These are phyloP conservation scores for Apiospora hydei DNA, from an alignment of 2,329 filamentous ascomycete genomes.

Conservation along the genomic window DNA sequence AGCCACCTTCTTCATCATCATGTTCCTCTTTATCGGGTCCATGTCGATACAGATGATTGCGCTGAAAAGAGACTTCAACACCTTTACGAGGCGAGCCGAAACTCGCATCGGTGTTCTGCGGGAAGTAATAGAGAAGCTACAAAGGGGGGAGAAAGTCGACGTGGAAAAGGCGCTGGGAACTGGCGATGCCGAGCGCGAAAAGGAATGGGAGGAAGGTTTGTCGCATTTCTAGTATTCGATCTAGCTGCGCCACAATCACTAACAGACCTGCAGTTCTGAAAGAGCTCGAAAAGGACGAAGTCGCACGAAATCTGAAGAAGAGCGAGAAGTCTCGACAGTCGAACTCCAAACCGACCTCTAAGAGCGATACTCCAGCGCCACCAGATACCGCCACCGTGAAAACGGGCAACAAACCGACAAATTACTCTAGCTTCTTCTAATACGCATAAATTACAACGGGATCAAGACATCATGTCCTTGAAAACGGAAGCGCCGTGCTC, in stretches of 20 bases:
- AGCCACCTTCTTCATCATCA: slow-evolving; percentile 81
- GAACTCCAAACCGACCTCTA: slow-evolving; percentile 35
- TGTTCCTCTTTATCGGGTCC: slow-evolving; percentile 88
- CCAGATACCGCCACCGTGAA: slow-evolving; percentile 35
- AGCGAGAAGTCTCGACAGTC: slow-evolving; percentile 51
- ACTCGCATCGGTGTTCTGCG: slow-evolving; percentile 77
- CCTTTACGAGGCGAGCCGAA: slow-evolving; percentile 78
- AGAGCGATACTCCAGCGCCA: not conserved
- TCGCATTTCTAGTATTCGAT: not conserved
- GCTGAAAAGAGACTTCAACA: slow-evolving; percentile 76
- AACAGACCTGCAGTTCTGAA: slow-evolving; percentile 59
- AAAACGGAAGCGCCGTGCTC: slow-evolving; percentile 51
- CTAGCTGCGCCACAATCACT: not conserved
- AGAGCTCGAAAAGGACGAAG: slow-evolving; percentile 71
- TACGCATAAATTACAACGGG: slow-evolving; percentile 27
- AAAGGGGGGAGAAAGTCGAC: slow-evolving; percentile 79
- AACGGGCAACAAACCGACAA: slow-evolving; percentile 32
- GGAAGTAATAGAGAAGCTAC: slow-evolving; percentile 76
- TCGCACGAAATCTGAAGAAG: slow-evolving; percentile 46
- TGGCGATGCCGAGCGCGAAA: slow-evolving; percentile 76
- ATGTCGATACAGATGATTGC: slow-evolving; percentile 94
- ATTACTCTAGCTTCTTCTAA: slow-evolving; percentile 59
- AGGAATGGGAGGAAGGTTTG: slow-evolving; percentile 82
- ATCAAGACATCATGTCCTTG: slow-evolving; percentile 66
- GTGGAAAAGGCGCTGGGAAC: slow-evolving; percentile 84